Base-by-base conservation (phyloP, 108 stramenopile genomes). In the Schizochytrium sp. region DNA sequence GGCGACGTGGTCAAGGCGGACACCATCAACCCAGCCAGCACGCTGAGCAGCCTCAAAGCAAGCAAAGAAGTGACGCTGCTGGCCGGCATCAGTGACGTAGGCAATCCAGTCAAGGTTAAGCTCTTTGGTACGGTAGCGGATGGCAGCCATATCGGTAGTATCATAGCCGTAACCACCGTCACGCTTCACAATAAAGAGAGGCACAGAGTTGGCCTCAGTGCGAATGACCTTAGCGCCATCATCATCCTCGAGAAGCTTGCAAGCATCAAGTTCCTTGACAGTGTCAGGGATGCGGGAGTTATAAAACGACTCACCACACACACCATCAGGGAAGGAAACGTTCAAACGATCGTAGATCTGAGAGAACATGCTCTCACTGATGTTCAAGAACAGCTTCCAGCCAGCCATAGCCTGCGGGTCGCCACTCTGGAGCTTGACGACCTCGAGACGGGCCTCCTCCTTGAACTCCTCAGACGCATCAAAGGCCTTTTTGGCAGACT, bases 161-260 rank as follows among this genome's bases (percentile, higher is more conserved):
- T 99, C 99, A 92, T 99, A 99, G 40, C 99, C 98, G 90, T 94
- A 99, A 56, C 99, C 99, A 40, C 98, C 98, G 92, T 99, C 99
- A 19, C 94, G 94, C 94, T 99, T 99, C 91, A 97, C 97, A 46
- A 99, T 91, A 95, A 99, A 98, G 28, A 99, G 94, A 4, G 98
- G 98, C 69, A 98, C 91, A 87, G 93, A 95, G 56, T 90, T 88
- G 45, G 89, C 95, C 61, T 95, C 94, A 12, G 96, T 95, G 92
- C 96, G 97, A 87, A 98, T 95, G 83, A 96, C 95, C 92, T 97
- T 97, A 88, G 97, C 97, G 50, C 98, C 98, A 46, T 98, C 97
- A 89, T 97, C 96, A 45, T 94, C 90, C 46, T 72, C 72, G 53
- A 97, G 87, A 72, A 95, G 88, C 28, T 96, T 96, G 55, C 91